Conservation (phyloP, 108 stramenopile species). For the Asterionellopsis glacialis region DNA sequence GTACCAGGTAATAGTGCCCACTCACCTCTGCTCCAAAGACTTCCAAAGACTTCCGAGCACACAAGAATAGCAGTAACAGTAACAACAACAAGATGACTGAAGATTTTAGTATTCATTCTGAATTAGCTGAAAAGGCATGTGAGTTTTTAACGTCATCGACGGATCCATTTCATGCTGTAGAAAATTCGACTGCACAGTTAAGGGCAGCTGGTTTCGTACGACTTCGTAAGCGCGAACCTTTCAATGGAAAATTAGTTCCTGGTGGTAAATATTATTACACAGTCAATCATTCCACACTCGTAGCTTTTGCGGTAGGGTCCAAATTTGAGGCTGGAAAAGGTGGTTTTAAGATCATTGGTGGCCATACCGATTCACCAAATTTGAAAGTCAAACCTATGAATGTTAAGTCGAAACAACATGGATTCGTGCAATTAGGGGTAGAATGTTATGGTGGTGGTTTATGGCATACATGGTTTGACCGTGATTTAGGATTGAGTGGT, state of each 20-base stretch:
- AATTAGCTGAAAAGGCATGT: slow-evolving; percentile 62
- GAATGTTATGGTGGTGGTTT: slow-evolving; percentile 84
- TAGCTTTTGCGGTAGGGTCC: slow-evolving; percentile 91
- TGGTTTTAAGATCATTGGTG: slow-evolving; percentile 81
- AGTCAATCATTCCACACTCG: slow-evolving; percentile 83
- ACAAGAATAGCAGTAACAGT: too few relatives aligned
- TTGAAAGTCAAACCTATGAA: slow-evolving; percentile 83
- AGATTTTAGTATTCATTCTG: slow-evolving; percentile 15
- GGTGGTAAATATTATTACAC: slow-evolving; percentile 96
- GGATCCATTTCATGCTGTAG: slow-evolving; percentile 78
- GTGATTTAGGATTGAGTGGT: slow-evolving; percentile 67
- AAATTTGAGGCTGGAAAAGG: slow-evolving; percentile 56
- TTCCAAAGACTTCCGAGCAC: too few relatives aligned
- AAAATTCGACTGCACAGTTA: slow-evolving; percentile 43
- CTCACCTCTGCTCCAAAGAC: too few relatives aligned
- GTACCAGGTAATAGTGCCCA: too few relatives aligned
- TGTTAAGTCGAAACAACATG: slow-evolving; percentile 34
- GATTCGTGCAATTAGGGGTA: slow-evolving; percentile 65
- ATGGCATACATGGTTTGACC: slow-evolving; percentile 85
- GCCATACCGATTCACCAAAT: slow-evolving; percentile 85
- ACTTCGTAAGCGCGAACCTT: slow-evolving; percentile 30
- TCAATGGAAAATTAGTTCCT: slow-evolving; percentile 32
- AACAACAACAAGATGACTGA: too few relatives aligned
- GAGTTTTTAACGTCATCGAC: slow-evolving; percentile 59
- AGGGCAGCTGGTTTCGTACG: slow-evolving; percentile 55